phyloP scores from a whole-genome alignment of 495 filamentous ascomycete genomes.

The Talaromyces liani region DNA sequence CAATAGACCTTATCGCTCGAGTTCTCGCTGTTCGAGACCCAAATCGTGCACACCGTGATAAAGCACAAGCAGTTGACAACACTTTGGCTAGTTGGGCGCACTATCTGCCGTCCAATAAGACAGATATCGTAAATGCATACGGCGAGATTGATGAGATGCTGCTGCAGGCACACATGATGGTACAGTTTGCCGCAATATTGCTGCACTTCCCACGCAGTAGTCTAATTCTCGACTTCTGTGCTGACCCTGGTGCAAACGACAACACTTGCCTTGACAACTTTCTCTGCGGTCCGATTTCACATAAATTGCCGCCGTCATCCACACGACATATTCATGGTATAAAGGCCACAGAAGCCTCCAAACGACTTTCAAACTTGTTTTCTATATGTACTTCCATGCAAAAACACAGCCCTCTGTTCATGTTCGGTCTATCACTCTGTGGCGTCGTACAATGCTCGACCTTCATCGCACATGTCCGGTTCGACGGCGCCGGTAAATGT shows the following conservation, averaged over 20 bases:
- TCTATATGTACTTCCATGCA: slow-evolving; percentile 31
- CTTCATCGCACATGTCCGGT: slow-evolving; percentile 18
- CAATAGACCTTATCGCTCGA: slow-evolving; percentile 27
- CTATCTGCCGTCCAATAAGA: slow-evolving; percentile 31
- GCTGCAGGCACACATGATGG: slow-evolving; percentile 35
- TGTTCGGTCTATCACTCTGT: slow-evolving; percentile 25
- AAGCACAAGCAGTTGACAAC: slow-evolving; percentile 37
- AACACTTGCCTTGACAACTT: slow-evolving; percentile 14
- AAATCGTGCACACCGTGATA: slow-evolving; percentile 31
- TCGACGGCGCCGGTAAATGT: slow-evolving; percentile 22
- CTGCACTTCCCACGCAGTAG: slow-evolving; percentile 35
- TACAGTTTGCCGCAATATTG: slow-evolving; percentile 34
- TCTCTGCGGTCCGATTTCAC: slow-evolving; percentile 20
- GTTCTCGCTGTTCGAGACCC: slow-evolving; percentile 21
- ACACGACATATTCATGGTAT: slow-evolving; percentile 33
- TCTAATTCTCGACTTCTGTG: slow-evolving; percentile 21
- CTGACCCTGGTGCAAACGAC: slow-evolving; percentile 7
- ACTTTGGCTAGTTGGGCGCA: slow-evolving; percentile 39
- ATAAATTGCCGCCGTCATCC: slow-evolving; percentile 24
- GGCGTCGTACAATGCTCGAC: slow-evolving; percentile 35
- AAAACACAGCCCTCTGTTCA: slow-evolving; percentile 30
- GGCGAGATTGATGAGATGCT: slow-evolving; percentile 41
- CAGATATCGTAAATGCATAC: slow-evolving; percentile 36
- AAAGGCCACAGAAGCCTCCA: slow-evolving; percentile 37
- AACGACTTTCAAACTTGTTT: slow-evolving; percentile 29